Base-by-base conservation (phyloP, 805 yeast genomes). In the Vanderwaltozyma verrucispora region DNA sequence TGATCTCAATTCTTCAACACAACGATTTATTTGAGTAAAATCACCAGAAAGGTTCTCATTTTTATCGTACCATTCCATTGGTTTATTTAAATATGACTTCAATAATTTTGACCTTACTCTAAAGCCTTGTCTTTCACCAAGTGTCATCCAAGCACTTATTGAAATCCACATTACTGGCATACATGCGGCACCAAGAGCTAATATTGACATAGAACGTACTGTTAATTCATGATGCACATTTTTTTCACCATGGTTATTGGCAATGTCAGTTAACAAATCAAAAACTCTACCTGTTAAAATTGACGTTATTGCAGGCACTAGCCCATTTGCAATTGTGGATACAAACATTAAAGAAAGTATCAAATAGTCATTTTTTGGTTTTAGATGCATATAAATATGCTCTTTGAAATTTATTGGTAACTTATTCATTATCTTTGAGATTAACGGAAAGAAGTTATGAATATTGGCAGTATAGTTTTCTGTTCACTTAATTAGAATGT, bases 51-150 rank as follows among this genome's bases (percentile, higher is more conserved):
- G 46, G 28, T 74, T 71, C 1, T 64, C 60, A 36, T 70, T 68
- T 1, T 53, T 48, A 39, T 85, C 94, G 49, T 71, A 77, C 92
- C 92, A 84, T 15, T 60, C 57, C 23, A 75, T 50, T 0, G 72
- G 62, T 41, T 70, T 47, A 9, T 37, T 30, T 14, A 83, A 43
- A 20, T 80, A 58, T 1, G 70, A 61, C 1, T 47, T 35, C 34
- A 72, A 69, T 4, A 85, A 42, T 3, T 43, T 35, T 2, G 44
- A 35, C 40, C 95, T 64, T 0, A 80, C 75, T 33, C 79, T 61
- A 9, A 62, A 46, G 33, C 77, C 84, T 44, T 80, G 86, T 11
- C 64, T 59, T 55, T 84, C 95, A 7, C 95, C 95, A 32, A 81
- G 62, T 7, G 60, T 48, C 70, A 77, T 71, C 83, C 94, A 87